Evolutionary conservation across 257 asterid species (phyloP), one percentile per base, ranked within the genome.

Genomic region (Jasminum sambac): DNA sequence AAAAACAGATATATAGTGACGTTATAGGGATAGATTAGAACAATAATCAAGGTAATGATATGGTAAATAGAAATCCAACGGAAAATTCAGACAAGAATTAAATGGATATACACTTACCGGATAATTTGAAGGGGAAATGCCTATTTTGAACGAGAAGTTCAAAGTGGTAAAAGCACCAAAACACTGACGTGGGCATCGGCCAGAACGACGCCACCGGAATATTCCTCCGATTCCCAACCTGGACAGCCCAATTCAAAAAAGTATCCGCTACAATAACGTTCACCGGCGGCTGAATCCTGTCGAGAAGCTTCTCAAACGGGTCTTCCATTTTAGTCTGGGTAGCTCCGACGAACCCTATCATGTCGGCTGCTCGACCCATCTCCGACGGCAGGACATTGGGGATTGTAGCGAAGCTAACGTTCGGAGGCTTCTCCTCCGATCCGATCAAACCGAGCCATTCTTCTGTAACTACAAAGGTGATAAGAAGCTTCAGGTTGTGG

Each of bases 191-290:
- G 34, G 97, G 88, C 87, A 80, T 84, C 25, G 96, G 69, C 97
- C 97, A 90, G n/a, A 87, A 71, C 5, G 90, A 85, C 16, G 96
- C 96, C 74, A 90, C 92, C 72, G 90, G 89, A 71, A 91, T 85
- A 77, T 84, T 81, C 82, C 83, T 83, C 80, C 84, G 78, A 2
- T 79, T 74, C 19, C 89, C 96, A n/a, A 84, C 30, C 41, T 76
- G 79, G 25, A 85, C 64, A 6, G 87, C 88, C 96, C 97, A 91
- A 23, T 66, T 41, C 75, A 90, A 3, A 13, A 80, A 78, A 14
- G 79, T 67, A 34, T 90, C 97, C 0, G 86, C 85, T 0, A 90
- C 62, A 0, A 86, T 85, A 11, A 82, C 64, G 57, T 72, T 25
- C 23, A 73, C 80, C 64, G 80, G 77, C 72, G 60, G 55, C 5